phyloP scores from a whole-genome alignment of 768 basidiomycete species.

The Arthromyces matolae region DNA sequence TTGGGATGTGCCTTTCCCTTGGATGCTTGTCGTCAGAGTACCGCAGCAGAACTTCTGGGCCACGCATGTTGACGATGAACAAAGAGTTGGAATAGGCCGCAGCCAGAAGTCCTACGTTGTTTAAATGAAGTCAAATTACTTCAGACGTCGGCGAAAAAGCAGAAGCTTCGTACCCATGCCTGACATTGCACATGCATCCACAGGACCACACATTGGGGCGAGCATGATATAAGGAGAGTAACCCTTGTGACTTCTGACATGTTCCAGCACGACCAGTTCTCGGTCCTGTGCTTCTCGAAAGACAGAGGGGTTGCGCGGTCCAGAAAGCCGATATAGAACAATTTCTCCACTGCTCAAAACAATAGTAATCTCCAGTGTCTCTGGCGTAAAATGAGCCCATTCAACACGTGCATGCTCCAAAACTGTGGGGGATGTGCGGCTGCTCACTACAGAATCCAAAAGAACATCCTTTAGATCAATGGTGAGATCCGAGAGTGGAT shows the following conservation, averaged over 20 bases:
- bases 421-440: conserved; percentile 23
- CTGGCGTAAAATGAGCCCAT: conserved; percentile 45
- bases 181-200: conserved; percentile 58
- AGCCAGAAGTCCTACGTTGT: conserved; percentile 66
- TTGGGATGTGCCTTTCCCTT: conserved; percentile 35
- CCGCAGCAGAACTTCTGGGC: conserved; percentile 62
- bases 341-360: conserved; percentile 54
- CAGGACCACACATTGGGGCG: conserved; percentile 40
- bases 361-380: conserved; percentile 57
- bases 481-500: conserved; percentile 55
- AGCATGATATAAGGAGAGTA: conserved; percentile 65
- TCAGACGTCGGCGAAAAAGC: not conserved
- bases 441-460: conserved; percentile 36
- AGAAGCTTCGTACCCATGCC: conserved; percentile 57
- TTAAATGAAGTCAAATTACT: not conserved
- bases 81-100: conserved; percentile 62
- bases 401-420: conserved; percentile 34
- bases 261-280: conserved; percentile 52
- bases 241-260: conserved; percentile 37
- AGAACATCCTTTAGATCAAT: conserved; percentile 55
- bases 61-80: conserved; percentile 69
- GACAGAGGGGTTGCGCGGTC: conserved; percentile 13
- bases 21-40: conserved; percentile 35
- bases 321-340: conserved; percentile 43
- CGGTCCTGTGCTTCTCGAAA: conserved; percentile 32